These are phyloP conservation scores for Amanita phalloides DNA, from an alignment of 768 basidiomycete genomes.

Conservation along the genomic window DNA sequence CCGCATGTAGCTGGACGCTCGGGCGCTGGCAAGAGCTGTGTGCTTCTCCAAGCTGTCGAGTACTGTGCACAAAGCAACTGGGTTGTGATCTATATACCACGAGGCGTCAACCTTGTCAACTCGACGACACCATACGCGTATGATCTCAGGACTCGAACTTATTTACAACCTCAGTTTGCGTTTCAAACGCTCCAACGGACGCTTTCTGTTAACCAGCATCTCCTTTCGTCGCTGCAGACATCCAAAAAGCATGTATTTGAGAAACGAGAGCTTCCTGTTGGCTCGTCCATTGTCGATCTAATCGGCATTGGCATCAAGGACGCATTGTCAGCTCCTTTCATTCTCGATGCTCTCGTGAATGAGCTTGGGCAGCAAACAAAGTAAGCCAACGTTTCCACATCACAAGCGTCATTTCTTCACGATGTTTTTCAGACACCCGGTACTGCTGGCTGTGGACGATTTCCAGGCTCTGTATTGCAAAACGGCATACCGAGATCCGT, in stretches of 20 bases:
- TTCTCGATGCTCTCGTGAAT: constrained; percentile 47
- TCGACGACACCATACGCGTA: constrained; percentile 66
- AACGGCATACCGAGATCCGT: constrained; percentile 64
- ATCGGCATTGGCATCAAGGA: constrained; percentile 49
- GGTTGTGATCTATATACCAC: constrained; percentile 80
- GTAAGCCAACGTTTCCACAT: constrained; percentile 22
- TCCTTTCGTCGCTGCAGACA: constrained; percentile 32
- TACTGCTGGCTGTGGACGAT: constrained; percentile 81
- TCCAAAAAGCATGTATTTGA: constrained; percentile 33
- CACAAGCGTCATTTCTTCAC: background rate
- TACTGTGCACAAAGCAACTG: constrained; percentile 56
- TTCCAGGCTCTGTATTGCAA: constrained; percentile 70
- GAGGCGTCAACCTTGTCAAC: constrained; percentile 53
- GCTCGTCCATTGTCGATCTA: constrained; percentile 42
- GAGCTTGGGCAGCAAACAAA: constrained; percentile 53
- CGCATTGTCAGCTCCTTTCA: constrained; percentile 37
- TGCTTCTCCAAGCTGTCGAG: constrained; percentile 68
- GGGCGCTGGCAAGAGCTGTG: constrained; percentile 75
- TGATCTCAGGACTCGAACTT: constrained; percentile 66
- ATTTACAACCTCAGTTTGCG: constrained; percentile 59
- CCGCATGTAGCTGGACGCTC: constrained; percentile 46
- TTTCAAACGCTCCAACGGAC: constrained; percentile 55
- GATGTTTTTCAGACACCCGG: constrained; percentile 43
- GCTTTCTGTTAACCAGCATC: constrained; percentile 41
- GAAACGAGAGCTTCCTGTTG: constrained; percentile 33